Percentiles rank a stretch among this genome's conserved stretches.
These are phyloP conservation scores for Westerdykella ornata DNA, from an alignment of 2,329 filamentous ascomycete species.

Conservation along the genomic window DNA sequence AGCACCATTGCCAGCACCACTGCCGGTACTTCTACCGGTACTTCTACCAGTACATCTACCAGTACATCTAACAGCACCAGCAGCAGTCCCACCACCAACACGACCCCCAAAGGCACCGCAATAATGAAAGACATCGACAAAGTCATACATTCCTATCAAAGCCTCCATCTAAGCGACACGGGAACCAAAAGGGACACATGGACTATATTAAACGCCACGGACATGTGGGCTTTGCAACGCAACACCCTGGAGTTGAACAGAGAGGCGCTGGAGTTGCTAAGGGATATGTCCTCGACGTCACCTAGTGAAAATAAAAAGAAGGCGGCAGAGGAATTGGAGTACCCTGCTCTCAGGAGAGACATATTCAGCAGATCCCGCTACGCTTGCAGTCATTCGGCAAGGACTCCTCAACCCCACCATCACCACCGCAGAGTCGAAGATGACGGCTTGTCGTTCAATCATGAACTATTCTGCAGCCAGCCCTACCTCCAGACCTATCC, in stretches of 20 bases:
- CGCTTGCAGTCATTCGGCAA: not conserved
- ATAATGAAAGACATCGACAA: slow-evolving; percentile 32
- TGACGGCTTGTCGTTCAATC: not conserved
- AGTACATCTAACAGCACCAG: slow-evolving; percentile 1
- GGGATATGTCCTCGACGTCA: slow-evolving; percentile 8
- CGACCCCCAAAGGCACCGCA: slow-evolving; percentile 12
- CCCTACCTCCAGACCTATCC: too few relatives aligned
- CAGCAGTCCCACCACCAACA: slow-evolving; percentile 19
- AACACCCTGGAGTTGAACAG: slow-evolving; percentile 7
- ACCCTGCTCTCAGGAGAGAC: slow-evolving; percentile 3
- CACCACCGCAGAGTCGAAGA: not conserved
- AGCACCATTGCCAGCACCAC: slow-evolving; percentile 11
- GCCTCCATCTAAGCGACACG: slow-evolving; percentile 9
- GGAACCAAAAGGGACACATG: slow-evolving; percentile 18
- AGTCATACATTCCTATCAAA: slow-evolving; percentile 28
- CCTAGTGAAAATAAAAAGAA: slow-evolving; percentile 7
- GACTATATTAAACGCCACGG: slow-evolving; percentile 13
- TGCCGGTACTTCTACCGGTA: slow-evolving; percentile 8
- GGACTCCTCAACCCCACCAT: not conserved
- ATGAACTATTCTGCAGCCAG: too few relatives aligned
- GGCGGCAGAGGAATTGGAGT: slow-evolving; percentile 4
- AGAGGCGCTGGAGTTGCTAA: slow-evolving; percentile 10
- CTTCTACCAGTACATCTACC: slow-evolving; percentile 4
- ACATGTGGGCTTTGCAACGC: slow-evolving; percentile 2
- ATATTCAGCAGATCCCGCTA: too few relatives aligned